A percentile compares a stretch with the other conserved stretches of the same genome.
Evolutionary conservation across 1,284 basidiomycete species (phyloP).

Genomic region (Leccinum laetum): DNA sequence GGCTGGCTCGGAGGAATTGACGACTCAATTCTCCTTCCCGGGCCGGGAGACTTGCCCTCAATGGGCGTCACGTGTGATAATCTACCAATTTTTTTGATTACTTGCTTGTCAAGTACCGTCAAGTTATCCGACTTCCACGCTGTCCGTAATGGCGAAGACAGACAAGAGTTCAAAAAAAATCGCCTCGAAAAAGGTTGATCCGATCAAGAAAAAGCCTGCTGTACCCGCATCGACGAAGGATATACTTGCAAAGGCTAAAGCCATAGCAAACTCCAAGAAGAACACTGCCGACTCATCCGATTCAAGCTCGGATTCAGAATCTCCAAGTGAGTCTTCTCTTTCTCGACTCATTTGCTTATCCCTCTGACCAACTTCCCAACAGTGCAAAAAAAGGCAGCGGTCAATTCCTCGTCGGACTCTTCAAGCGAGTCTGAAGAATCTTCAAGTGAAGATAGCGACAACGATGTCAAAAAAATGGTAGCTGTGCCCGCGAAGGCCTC

Average conservation of each 20-base stretch:
- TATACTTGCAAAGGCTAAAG: slow-evolving; percentile 17
- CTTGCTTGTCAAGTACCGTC: neutral
- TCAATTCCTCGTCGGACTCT: slow-evolving; percentile 1
- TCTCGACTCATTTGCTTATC: neutral
- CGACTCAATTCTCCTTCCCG: neutral
- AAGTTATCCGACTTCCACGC: neutral
- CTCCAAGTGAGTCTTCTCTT: neutral
- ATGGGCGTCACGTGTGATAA: slow-evolving; percentile 27
- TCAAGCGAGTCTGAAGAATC: slow-evolving; percentile 14
- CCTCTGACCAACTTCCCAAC: neutral
- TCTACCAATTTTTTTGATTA: slow-evolving; percentile 14
- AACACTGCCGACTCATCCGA: neutral
- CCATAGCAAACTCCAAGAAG: neutral
- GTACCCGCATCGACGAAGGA: slow-evolving; percentile 19
- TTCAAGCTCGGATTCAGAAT: neutral
- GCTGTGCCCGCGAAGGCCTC: neutral
- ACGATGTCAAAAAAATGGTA: slow-evolving; percentile 1
- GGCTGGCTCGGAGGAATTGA: neutral
- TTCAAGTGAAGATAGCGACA: slow-evolving; percentile 9
- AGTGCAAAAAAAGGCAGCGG: neutral
- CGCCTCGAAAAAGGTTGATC: slow-evolving; percentile 11
- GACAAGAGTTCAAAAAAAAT: slow-evolving; percentile 33
- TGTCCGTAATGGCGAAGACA: slow-evolving; percentile 43
- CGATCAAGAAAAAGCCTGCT: slow-evolving; percentile 14
- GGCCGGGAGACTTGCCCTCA: slow-evolving; percentile 26